phyloP scores from a whole-genome alignment of 129 eudicot species.

The Mikania micrantha region DNA sequence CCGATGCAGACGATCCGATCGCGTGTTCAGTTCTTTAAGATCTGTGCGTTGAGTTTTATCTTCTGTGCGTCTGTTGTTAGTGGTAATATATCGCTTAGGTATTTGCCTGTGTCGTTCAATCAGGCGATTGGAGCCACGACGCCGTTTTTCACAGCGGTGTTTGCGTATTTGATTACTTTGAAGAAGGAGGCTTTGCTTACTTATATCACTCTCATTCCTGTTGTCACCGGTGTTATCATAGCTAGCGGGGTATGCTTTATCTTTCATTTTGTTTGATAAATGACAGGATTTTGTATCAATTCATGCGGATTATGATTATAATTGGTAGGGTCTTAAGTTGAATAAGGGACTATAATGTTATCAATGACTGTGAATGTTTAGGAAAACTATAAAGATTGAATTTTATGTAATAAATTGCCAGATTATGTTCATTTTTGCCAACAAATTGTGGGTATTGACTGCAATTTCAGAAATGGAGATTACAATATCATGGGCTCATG shows the following conservation, averaged over 20 bases:
- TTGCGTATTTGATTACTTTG: constrained; percentile 72
- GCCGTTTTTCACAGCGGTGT: constrained; percentile 90
- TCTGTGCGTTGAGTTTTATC: constrained; percentile 56
- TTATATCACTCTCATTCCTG: constrained; percentile 69
- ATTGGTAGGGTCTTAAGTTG: no score
- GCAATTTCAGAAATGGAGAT: neutral
- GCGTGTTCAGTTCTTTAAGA: constrained; percentile 62
- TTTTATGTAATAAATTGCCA: neutral
- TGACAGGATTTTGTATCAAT: neutral
- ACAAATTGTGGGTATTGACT: neutral
- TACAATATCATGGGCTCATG: neutral
- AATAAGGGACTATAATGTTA: neutral
- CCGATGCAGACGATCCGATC: constrained; percentile 78
- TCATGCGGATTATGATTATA: neutral
- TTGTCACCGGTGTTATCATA: constrained; percentile 78
- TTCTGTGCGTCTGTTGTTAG: constrained; percentile 87
- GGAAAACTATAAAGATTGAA: neutral
- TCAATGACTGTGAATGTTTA: neutral
- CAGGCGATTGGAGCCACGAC: constrained; percentile 96
- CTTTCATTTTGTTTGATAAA: neutral
- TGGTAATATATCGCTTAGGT: constrained; percentile 76
- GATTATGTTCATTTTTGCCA: neutral
- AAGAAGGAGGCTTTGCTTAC: constrained; percentile 76
- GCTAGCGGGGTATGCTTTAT: constrained; percentile 75
- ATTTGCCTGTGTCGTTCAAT: constrained; percentile 81